These are phyloP conservation scores for Serendipita sp. DNA, from an alignment of 768 basidiomycete genomes.

Conservation along the genomic window DNA sequence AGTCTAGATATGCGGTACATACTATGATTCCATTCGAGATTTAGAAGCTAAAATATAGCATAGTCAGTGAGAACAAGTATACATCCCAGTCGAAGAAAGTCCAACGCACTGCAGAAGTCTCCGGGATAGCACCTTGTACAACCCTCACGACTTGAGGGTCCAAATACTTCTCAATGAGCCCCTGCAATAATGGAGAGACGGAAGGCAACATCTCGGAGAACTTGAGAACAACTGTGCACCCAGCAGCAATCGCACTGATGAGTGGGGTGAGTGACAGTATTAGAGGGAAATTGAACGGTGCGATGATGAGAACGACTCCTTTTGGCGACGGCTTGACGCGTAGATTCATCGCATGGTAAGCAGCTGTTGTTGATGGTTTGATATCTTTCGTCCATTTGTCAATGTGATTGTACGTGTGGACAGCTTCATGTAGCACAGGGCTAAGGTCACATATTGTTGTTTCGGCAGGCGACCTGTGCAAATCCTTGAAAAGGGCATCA, in stretches of 20 bases:
- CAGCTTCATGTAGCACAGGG: slow-evolving; percentile 33
- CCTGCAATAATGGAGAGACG: slow-evolving; percentile 39
- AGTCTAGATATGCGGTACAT: neutral
- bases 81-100: neutral
- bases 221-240: slow-evolving; percentile 55
- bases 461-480: slow-evolving; percentile 50
- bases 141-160: slow-evolving; percentile 50
- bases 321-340: slow-evolving; percentile 61
- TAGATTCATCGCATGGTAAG: slow-evolving; percentile 44
- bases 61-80: slow-evolving; percentile 16
- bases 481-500: slow-evolving; percentile 40
- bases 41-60: slow-evolving; percentile 31
- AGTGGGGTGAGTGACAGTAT: slow-evolving; percentile 43
- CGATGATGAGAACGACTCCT: slow-evolving; percentile 50
- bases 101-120: slow-evolving; percentile 36
- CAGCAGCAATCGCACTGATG: slow-evolving; percentile 60
- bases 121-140: slow-evolving; percentile 49
- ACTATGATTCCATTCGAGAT: slow-evolving; percentile 54
- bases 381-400: slow-evolving; percentile 62
- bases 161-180: slow-evolving; percentile 60
- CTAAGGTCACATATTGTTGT: slow-evolving; percentile 40
- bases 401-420: slow-evolving; percentile 41
- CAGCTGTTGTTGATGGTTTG: slow-evolving; percentile 37
- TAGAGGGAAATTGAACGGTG: slow-evolving; percentile 63
- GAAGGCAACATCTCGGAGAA: slow-evolving; percentile 56